Base-by-base conservation (phyloP, 1,284 basidiomycete species). In the Heterobasidion occidentale region DNA sequence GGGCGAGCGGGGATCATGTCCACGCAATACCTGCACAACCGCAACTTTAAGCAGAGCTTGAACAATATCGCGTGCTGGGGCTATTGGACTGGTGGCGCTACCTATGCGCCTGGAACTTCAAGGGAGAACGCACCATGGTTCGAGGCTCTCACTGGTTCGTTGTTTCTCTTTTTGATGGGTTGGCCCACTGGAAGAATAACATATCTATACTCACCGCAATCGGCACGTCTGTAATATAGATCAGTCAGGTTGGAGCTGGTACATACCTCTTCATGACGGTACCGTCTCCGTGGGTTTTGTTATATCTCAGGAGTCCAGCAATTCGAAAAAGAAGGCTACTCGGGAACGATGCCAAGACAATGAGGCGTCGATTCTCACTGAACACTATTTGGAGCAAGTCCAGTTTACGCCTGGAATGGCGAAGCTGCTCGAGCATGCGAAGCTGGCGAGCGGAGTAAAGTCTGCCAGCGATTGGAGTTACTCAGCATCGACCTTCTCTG, bases 21-120 rank as follows among this genome's bases (percentile, higher is more conserved):
- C 1, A 78, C 74, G 1, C 71, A 73, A 57, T 76, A 77, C 59
- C 69, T 82, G 51, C 68, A 71, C 54, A 78, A 77, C 59, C 69
- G 79, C n/a, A 66, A 63, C 7, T 74, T 75, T 61, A 77, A 75
- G 56, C 63, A 74, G 49, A 70, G 66, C 33, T 64, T 81, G 44
- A 68, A 69, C 52, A 82, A 80, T 53, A 63, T 80, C 45, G 79
- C 79, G 0, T 67, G 64, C 46, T 82, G 78, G 77, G 77, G 74
- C 1, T 82, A 81, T 62, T 82, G 79, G 78, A 71, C 62, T 14
- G 72, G 69, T n/a, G 64, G 68, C 9, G 68, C 62, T 5, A 62
- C 60, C 20, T 77, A 77, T 57, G 67, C 45, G 2, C 63, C 59
- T 14, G 65, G 64, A 0, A 67, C 67, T 1, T 55, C 38, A 15